A percentile compares a stretch with the other conserved stretches of the same genome.
These are phyloP conservation scores for Mycena rosella DNA, from an alignment of 768 basidiomycete species.

Conservation along the genomic window DNA sequence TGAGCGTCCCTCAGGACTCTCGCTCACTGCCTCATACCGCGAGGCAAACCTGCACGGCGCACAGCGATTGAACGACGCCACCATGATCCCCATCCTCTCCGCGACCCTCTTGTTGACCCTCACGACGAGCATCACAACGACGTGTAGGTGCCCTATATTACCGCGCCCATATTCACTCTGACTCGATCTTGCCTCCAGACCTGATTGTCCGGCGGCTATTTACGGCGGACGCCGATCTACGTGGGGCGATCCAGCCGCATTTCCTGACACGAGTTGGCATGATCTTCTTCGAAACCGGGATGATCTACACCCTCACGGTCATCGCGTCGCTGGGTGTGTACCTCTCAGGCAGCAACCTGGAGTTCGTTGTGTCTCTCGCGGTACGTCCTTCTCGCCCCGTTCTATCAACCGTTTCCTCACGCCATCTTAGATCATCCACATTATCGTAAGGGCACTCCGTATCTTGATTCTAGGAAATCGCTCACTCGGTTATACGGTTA, in stretches of 20 bases:
- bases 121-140: slow-evolving; percentile 19
- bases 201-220: background rate
- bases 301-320: slow-evolving; percentile 25
- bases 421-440: slow-evolving; percentile 16
- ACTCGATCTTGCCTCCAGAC: background rate
- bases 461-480: background rate
- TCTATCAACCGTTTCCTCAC: background rate
- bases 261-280: slow-evolving; percentile 2
- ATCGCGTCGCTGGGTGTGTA: slow-evolving; percentile 22
- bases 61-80: slow-evolving; percentile 4
- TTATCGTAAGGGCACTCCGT: background rate
- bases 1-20: background rate
- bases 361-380: slow-evolving; percentile 19
- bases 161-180: background rate
- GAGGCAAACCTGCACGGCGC: background rate
- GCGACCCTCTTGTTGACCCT: slow-evolving; percentile 18
- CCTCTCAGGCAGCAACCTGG: slow-evolving; percentile 12
- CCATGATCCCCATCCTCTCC: slow-evolving; percentile 15
- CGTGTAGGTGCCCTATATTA: slow-evolving; percentile 5
- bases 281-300: slow-evolving; percentile 25
- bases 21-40: background rate
- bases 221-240: background rate
- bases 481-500: no score
- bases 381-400: slow-evolving; percentile 2
- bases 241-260: background rate